Evolutionary conservation across 805 yeast genomes (phyloP).

Genomic region (Hermanozyma aechmeae): DNA sequence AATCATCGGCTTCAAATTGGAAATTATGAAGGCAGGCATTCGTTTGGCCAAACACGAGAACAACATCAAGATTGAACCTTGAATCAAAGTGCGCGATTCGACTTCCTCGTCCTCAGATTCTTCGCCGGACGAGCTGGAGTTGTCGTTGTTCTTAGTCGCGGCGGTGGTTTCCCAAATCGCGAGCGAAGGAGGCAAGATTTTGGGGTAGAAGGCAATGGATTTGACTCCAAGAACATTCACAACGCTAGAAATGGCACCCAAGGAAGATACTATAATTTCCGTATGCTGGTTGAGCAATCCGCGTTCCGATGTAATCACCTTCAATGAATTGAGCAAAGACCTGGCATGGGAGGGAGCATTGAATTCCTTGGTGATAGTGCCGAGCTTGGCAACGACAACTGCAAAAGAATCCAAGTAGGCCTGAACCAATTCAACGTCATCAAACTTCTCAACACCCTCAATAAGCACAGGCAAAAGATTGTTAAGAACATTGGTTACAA

Average conservation of each 20-base stretch:
- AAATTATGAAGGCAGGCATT: constrained; percentile 76
- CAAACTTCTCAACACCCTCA: constrained; percentile 22
- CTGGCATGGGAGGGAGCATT: constrained; percentile 33
- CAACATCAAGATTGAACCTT: constrained; percentile 62
- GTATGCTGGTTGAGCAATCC: constrained; percentile 50
- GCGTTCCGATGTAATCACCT: constrained; percentile 34
- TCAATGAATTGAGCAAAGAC: constrained; percentile 40
- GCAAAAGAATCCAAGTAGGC: constrained; percentile 63
- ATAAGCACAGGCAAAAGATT: constrained; percentile 43
- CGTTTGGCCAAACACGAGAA: constrained; percentile 69
- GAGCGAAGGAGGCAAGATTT: constrained; percentile 69
- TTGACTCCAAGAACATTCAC: constrained; percentile 77
- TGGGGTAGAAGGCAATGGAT: constrained; percentile 75
- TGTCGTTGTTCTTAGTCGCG: constrained; percentile 1
- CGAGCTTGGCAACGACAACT: constrained; percentile 54
- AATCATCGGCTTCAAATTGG: constrained; percentile 57
- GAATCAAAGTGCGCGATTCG: constrained; percentile 35
- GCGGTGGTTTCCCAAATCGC: constrained; percentile 41
- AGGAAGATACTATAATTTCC: constrained; percentile 64
- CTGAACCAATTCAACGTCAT: constrained; percentile 48
- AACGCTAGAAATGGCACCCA: constrained; percentile 61
- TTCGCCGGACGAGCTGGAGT: constrained; percentile 5
- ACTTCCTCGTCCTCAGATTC: constrained; percentile 21
- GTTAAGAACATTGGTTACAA: constrained; percentile 43
- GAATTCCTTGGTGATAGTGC: constrained; percentile 18